These are phyloP conservation scores for Dactylellina cionopaga DNA, from an alignment of 2,329 filamentous ascomycete species.

Conservation along the genomic window DNA sequence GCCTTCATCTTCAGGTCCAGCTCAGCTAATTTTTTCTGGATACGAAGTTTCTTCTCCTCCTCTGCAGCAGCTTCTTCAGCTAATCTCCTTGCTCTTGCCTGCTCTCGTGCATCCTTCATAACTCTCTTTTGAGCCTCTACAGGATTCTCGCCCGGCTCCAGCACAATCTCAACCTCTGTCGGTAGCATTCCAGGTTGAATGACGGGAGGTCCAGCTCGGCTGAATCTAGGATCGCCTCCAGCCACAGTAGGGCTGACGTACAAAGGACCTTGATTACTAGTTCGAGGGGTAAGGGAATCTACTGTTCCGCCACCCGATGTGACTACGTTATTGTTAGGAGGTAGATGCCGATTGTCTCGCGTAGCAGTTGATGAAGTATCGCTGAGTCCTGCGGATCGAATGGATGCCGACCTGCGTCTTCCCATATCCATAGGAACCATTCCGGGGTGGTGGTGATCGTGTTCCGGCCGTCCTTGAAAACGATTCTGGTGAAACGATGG, in stretches of 20 bases:
- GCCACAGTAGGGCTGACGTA: conserved; percentile 41
- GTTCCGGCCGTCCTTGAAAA: conserved; percentile 27
- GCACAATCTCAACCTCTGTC: conserved; percentile 55
- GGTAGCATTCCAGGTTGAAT: conserved; percentile 60
- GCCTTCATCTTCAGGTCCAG: conserved; percentile 61
- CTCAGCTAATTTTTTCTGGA: conserved; percentile 65
- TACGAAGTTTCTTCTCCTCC: conserved; percentile 75
- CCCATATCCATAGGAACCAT: conserved; percentile 19
- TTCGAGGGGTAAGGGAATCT: conserved; percentile 14
- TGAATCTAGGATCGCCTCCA: conserved; percentile 58
- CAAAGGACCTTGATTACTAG: conserved; percentile 22
- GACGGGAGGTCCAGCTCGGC: conserved; percentile 59
- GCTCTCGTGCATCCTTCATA: conserved; percentile 76
- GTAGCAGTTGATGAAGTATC: conserved; percentile 39
- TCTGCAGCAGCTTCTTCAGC: conserved; percentile 78
- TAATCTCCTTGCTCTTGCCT: conserved; percentile 73
- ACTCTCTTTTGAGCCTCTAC: conserved; percentile 72
- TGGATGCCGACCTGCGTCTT: conserved; percentile 39
- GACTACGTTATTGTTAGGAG: neutral
- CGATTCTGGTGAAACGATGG: conserved; percentile 27
- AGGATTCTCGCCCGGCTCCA: conserved; percentile 65
- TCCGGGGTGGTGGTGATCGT: conserved; percentile 9
- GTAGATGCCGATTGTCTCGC: conserved; percentile 26
- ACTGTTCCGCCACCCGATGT: conserved; percentile 8
- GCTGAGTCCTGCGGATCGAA: conserved; percentile 31